Base-by-base conservation (phyloP, 352 stramenopile genomes). In the Achlya hypogyna region DNA sequence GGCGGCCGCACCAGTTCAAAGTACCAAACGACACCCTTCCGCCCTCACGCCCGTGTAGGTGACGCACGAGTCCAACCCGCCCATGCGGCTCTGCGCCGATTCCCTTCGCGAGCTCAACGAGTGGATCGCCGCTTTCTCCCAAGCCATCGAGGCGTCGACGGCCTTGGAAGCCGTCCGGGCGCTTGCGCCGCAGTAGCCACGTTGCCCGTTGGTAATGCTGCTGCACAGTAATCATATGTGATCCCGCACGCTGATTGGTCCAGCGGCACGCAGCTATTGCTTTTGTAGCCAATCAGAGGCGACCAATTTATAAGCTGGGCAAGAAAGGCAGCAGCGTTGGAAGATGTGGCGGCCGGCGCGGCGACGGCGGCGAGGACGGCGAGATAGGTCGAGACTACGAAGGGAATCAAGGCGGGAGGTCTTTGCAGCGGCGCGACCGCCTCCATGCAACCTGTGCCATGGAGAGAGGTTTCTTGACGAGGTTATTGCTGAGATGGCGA, bases 51-150 rank as follows among this genome's bases (percentile, higher is more conserved):
- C 2, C 16, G 12, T 16, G 49, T 69, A 62, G 63, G 49, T 63
- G 23, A n/a, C 49, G 40, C 79, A 89, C 64, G 72, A 69, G 40
- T 81, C 65, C 38, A 87, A 87, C 73, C 87, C 86, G 56, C 65
- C 71, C 12, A 58, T 89, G 28, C 79, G 86, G 27, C 81, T 89
- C 47, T 77, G 79, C 0, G 81, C 78, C 6, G 71, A 51, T 9
- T 80, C 72, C 34, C 78, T 89, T n/a, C 78, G 84, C 9, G 79
- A 86, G 51, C 84, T 89, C 78, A 87, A 87, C 63, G 71, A 69
- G 2, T 89, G 81, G 81, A 85, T 89, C 62, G 73, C 71, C 0
- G 72, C 74, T 18, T 54, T 89, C n/a, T 77, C 81, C 66, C 78
- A 84, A 35, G 79, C 81, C 34, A 80, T 89, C 56, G 81, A 83